Conservation (phyloP, 345 rosid species). For the Viola odorata region DNA sequence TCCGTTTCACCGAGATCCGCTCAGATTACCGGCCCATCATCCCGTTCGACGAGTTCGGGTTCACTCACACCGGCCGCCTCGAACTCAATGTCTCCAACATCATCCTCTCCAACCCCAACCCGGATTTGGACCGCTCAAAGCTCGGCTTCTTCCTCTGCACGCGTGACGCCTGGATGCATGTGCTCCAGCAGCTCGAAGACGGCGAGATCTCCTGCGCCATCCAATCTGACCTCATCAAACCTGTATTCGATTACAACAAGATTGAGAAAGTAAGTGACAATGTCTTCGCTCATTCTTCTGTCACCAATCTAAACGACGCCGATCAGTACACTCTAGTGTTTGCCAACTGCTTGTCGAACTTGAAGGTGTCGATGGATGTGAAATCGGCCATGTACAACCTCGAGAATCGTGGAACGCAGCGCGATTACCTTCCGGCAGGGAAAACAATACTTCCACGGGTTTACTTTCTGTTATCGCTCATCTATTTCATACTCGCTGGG, state of each 20-base stretch:
- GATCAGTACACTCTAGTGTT: constrained; percentile 78
- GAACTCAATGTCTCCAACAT: constrained; percentile 64
- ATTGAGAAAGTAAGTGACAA: constrained; percentile 31
- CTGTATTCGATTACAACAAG: constrained; percentile 53
- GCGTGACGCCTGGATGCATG: constrained; percentile 71
- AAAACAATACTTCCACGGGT: constrained; percentile 72
- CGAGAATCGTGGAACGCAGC: constrained; percentile 44
- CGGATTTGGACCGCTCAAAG: constrained; percentile 58
- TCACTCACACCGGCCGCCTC: constrained; percentile 77
- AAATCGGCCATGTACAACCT: constrained; percentile 82
- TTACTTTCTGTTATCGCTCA: constrained; percentile 61
- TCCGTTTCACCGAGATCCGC: constrained; percentile 66
- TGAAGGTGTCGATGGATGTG: constrained; percentile 71
- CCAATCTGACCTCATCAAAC: constrained; percentile 54
- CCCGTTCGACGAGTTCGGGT: constrained; percentile 82
- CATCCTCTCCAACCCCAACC: constrained; percentile 41
- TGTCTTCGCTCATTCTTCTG: constrained; percentile 9
- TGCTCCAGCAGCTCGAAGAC: constrained; percentile 68
- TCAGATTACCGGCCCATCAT: constrained; percentile 63
- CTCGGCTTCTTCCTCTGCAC: constrained; percentile 97
- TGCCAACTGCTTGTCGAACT: constrained; percentile 68
- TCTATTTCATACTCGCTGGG: constrained; percentile 58
- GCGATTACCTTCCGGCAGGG: constrained; percentile 90
- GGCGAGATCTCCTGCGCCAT: constrained; percentile 72
- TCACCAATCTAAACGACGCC: constrained; percentile 40